Conservation (phyloP, 495 filamentous ascomycete genomes). For the Neurospora hispaniola region DNA sequence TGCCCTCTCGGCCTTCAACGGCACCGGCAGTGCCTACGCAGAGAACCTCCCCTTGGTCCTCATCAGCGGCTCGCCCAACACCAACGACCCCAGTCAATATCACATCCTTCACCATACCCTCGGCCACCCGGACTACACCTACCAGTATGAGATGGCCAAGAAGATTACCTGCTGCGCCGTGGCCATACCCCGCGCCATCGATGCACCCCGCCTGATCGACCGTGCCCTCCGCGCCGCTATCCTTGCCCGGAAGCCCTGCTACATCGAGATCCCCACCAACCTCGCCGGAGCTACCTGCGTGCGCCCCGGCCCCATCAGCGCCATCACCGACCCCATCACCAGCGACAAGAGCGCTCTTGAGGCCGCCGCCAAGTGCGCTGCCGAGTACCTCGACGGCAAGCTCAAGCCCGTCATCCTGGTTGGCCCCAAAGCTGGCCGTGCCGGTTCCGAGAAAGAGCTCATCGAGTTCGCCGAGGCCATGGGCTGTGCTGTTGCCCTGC, state of each 20-base stretch:
- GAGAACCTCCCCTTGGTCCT: slow-evolving; percentile 68
- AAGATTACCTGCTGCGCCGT: slow-evolving; percentile 59
- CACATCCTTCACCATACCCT: slow-evolving; percentile 81
- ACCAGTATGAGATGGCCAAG: slow-evolving; percentile 45
- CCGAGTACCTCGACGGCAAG: slow-evolving; percentile 15
- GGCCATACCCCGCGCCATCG: slow-evolving; percentile 53
- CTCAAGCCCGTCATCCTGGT: slow-evolving; percentile 17
- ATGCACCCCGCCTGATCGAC: slow-evolving; percentile 64
- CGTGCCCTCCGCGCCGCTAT: slow-evolving; percentile 66
- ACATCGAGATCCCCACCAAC: slow-evolving; percentile 75
- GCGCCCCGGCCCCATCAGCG: slow-evolving; percentile 14
- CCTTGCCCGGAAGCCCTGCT: slow-evolving; percentile 60
- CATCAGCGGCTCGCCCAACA: slow-evolving; percentile 58
- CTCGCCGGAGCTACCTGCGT: slow-evolving; percentile 43
- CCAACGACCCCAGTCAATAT: slow-evolving; percentile 40
- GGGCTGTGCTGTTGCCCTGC: slow-evolving; percentile 16
- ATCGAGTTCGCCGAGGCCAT: slow-evolving; percentile 14
- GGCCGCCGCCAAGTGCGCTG: slow-evolving; percentile 8
- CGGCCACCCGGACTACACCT: slow-evolving; percentile 71
- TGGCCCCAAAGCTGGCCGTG: slow-evolving; percentile 12
- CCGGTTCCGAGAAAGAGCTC: slow-evolving; percentile 11
- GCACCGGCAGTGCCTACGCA: slow-evolving; percentile 55
- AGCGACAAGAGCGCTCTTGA: slow-evolving; percentile 12
- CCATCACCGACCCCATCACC: slow-evolving; percentile 8
- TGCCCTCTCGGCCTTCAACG: slow-evolving; percentile 61